Evolutionary conservation across 2,329 filamentous ascomycete species (phyloP), one percentile per base, ranked within the genome.

Genomic region (Fusarium sulawesiense): DNA sequence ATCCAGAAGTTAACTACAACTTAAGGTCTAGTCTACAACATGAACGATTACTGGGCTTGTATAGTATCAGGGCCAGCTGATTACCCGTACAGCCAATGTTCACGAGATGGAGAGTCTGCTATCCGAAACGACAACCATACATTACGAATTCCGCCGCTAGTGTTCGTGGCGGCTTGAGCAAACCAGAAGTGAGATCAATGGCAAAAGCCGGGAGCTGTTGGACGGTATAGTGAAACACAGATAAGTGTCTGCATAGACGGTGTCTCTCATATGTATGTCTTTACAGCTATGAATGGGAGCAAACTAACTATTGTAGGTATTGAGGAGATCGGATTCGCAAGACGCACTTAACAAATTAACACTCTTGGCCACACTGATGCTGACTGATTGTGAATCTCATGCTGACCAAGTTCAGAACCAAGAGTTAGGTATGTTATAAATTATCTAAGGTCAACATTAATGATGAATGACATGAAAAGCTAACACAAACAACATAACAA

Each of bases 91-190:
- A 37, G 34, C 9, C 34, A n/a, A n/a, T 9, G 18, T 37, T 5
- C 5, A 37, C 16, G 16, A 37, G 10, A n/a, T n/a, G 34, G 16
- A 37, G 3, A 18, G 16, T 18, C 13, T 18, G 8, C 8, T 18
- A 34, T 34, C 34, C 3, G 34, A 10, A 37, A 37, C 16, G 9
- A n/a, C 34, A 4, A 10, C 3, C 34, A 11, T n/a, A 37, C 5
- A 18, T 10, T n/a, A 5, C 3, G 10, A 37, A n/a, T 11, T n/a
- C 9, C 3, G 5, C 9, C 2, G 4, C n/a, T n/a, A 6, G 16
- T 37, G 34, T n/a, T n/a, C 11, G 16, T 37, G 9, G 6, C 5
- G 9, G 16, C 34, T 37, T 11, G 34, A 10, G 16, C 9, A n/a
- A 34, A 6, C 7, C 32, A 16, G 32, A 10, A 18, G 32, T 10